Evolutionary conservation across 2,329 filamentous ascomycete genomes (phyloP).

Genomic region (Fusarium decemcellulare): DNA sequence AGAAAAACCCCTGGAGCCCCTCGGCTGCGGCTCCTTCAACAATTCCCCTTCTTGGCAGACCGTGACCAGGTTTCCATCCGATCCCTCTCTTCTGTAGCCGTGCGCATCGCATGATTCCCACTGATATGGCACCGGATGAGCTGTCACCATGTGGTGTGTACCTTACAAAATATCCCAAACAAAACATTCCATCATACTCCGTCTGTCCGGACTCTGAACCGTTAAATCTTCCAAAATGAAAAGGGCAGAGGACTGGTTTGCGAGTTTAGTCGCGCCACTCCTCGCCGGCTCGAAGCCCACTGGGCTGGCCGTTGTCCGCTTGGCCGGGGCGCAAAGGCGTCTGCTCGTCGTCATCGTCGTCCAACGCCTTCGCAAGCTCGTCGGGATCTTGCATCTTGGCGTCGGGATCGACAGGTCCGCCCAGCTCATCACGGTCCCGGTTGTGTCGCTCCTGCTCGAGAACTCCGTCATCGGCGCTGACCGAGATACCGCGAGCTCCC

Average conservation of each 20-base stretch:
- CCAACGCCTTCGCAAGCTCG: conserved; percentile 72
- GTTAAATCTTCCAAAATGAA: conserved; percentile 23
- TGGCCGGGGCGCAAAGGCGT: conserved; percentile 51
- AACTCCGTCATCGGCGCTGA: conserved; percentile 75
- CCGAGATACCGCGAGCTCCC: conserved; percentile 75
- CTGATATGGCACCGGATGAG: conserved; percentile 2
- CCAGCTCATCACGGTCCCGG: conserved; percentile 62
- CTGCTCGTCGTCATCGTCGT: conserved; percentile 65
- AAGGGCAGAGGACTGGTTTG: not conserved
- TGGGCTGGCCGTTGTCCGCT: conserved; percentile 49
- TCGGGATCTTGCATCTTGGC: conserved; percentile 78
- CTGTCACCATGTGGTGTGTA: not conserved
- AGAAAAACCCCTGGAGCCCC: conserved; percentile 4
- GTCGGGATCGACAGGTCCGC: conserved; percentile 68
- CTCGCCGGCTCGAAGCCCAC: conserved; percentile 60
- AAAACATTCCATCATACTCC: conserved; percentile 42
- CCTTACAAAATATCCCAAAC: conserved; percentile 32
- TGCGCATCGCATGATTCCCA: conserved; percentile 8
- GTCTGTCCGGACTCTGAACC: conserved; percentile 17
- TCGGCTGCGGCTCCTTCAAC: not conserved
- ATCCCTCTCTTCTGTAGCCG: conserved; percentile 27
- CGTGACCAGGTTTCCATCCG: not conserved
- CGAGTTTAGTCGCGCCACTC: conserved; percentile 60
- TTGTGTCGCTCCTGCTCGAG: conserved; percentile 64
- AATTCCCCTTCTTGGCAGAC: not conserved